A percentile compares a stretch with the other conserved stretches of the same genome.
Conservation (phyloP, 2,329 filamentous ascomycete genomes). For the Botrytis porri region DNA sequence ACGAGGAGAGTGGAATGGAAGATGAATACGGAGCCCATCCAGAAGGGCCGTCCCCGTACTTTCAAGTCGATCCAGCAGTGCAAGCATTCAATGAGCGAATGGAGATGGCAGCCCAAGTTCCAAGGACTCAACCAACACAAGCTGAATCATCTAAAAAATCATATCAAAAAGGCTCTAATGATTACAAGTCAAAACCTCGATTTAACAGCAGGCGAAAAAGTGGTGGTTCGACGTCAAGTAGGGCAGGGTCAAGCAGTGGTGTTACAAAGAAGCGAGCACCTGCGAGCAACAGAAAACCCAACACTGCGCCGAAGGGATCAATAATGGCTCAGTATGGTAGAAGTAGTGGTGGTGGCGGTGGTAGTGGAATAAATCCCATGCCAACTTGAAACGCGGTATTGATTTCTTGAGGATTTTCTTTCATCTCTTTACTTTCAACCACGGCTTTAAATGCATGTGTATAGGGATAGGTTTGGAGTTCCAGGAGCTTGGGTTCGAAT, state of each 20-base stretch:
- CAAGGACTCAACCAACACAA: background rate
- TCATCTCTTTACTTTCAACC: background rate
- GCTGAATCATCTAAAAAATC: slow-evolving; percentile 1
- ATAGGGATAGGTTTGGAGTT: slow-evolving; percentile 8
- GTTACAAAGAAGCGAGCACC: slow-evolving; percentile 28
- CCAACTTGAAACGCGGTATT: background rate
- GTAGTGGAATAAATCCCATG: slow-evolving; percentile 34
- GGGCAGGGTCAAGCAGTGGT: slow-evolving; percentile 20
- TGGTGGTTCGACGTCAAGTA: slow-evolving; percentile 4
- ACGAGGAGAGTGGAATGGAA: slow-evolving; percentile 29
- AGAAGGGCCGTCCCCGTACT: slow-evolving; percentile 11
- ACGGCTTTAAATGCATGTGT: background rate
- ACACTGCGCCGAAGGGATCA: slow-evolving; percentile 5
- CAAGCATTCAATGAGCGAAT: slow-evolving; percentile 16
- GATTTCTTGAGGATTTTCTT: background rate
- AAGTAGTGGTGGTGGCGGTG: slow-evolving; percentile 18
- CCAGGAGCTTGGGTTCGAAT: background rate
- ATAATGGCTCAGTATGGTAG: slow-evolving; percentile 14
- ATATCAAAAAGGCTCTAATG: background rate
- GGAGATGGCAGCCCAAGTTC: background rate
- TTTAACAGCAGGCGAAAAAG: slow-evolving; percentile 11
- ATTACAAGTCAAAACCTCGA: background rate
- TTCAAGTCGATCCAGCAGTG: slow-evolving; percentile 10
- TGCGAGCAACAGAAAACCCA: slow-evolving; percentile 22
- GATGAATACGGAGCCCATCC: slow-evolving; percentile 25